These are phyloP conservation scores for Colletotrichum noveboracense DNA, from an alignment of 2,329 filamentous ascomycete species.

Conservation along the genomic window DNA sequence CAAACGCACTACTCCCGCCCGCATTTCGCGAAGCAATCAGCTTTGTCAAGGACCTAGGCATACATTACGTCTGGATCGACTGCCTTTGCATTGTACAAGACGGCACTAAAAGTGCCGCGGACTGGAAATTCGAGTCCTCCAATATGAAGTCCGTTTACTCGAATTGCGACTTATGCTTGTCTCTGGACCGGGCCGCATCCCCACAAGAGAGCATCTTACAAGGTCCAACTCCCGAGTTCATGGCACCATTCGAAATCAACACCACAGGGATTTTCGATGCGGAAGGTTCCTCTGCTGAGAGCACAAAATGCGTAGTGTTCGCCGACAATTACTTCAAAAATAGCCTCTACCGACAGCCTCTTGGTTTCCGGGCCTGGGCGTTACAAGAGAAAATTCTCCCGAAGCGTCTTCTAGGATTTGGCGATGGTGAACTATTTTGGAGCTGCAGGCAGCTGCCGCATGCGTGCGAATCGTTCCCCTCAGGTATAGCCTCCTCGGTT, in stretches of 20 bases:
- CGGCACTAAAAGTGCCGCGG: neutral
- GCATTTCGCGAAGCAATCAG: neutral
- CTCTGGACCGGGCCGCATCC: neutral
- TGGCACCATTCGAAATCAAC: neutral
- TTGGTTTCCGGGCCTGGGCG: neutral
- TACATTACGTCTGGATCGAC: neutral
- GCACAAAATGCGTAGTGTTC: neutral
- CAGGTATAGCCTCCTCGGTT: neutral
- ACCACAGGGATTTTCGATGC: neutral
- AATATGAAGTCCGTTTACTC: neutral
- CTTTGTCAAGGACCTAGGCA: neutral
- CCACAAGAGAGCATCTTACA: neutral
- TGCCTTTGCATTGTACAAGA: neutral
- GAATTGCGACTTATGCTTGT: neutral
- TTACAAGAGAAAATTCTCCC: neutral
- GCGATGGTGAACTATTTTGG: neutral
- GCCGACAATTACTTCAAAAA: fast-evolving
- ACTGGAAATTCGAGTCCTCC: neutral
- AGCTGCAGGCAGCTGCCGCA: neutral
- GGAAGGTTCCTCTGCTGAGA: neutral
- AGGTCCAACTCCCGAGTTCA: neutral
- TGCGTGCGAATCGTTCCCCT: neutral
- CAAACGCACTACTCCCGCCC: neutral
- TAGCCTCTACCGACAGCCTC: neutral
- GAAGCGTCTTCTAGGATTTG: neutral